Evolutionary conservation across 2,329 filamentous ascomycete genomes (phyloP).

Genomic region (Fusarium temperatum): DNA sequence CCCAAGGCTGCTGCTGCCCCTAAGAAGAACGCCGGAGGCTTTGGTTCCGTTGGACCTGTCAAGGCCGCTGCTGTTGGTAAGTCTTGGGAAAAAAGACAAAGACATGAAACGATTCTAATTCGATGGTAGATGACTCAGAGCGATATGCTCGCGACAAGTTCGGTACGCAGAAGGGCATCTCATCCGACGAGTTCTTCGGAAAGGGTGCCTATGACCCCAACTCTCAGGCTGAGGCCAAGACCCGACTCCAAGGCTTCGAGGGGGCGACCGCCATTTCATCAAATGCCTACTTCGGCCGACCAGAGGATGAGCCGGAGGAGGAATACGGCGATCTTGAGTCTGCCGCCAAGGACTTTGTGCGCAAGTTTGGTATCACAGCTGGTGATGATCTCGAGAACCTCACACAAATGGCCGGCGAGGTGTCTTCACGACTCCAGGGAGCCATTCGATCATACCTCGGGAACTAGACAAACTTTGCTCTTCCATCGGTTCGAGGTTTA

Average conservation of each 20-base stretch:
- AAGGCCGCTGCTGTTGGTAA: constrained; percentile 76
- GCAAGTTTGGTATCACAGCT: constrained; percentile 93
- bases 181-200: constrained; percentile 97
- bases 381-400: constrained; percentile 96
- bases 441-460: constrained; percentile 72
- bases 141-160: constrained; percentile 89
- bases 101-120: constrained; percentile 7
- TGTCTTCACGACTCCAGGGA: constrained; percentile 84
- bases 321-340: constrained; percentile 91
- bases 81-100: constrained; percentile 19
- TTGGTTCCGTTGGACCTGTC: constrained; percentile 83
- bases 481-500: background rate
- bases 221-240: constrained; percentile 85
- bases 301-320: constrained; percentile 81
- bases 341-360: constrained; percentile 95
- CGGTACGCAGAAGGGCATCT: constrained; percentile 92
- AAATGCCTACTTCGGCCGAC: constrained; percentile 96
- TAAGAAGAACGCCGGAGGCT: constrained; percentile 83
- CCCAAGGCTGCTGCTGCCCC: constrained; percentile 62
- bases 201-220: constrained; percentile 85
- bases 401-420: constrained; percentile 83
- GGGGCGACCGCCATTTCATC: constrained; percentile 92
- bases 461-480: constrained; percentile 52
- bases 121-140: constrained; percentile 72
- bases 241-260: constrained; percentile 89